Evolutionary conservation across 2,329 filamentous ascomycete genomes (phyloP).

Genomic region (Ophiostoma novo-ulmi): DNA sequence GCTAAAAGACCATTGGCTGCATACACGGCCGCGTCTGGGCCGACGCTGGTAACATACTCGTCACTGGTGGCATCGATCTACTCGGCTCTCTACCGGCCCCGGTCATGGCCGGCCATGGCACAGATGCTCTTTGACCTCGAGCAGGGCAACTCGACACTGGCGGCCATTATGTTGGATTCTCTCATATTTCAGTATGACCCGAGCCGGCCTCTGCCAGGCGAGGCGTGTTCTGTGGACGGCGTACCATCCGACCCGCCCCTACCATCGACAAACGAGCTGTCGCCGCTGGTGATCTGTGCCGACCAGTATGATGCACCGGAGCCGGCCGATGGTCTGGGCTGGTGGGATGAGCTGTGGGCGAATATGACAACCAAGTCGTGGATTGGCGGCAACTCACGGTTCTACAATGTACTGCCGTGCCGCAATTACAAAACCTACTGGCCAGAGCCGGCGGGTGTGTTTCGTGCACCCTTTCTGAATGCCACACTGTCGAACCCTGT

Average conservation of each 20-base stretch:
- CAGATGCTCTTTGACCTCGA: constrained; percentile 40
- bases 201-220: neutral
- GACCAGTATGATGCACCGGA: constrained; percentile 39
- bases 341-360: constrained; percentile 44
- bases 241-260: neutral
- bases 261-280: neutral
- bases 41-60: constrained; percentile 44
- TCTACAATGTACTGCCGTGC: constrained; percentile 43
- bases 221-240: neutral
- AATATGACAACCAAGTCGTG: constrained; percentile 45
- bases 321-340: constrained; percentile 38
- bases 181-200: neutral
- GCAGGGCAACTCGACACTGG: neutral
- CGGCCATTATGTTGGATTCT: neutral
- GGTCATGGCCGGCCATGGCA: constrained; percentile 41
- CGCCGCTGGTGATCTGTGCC: neutral
- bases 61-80: constrained; percentile 40
- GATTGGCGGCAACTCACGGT: constrained; percentile 46
- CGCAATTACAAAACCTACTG: constrained; percentile 44
- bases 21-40: neutral
- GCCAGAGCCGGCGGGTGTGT: constrained; percentile 44
- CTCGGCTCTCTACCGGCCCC: constrained; percentile 40
- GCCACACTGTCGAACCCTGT: constrained; percentile 42
- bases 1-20: neutral
- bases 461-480: constrained; percentile 41